Conservation (phyloP, 345 rosid species). For the Bruguiera gymnorhiza region DNA sequence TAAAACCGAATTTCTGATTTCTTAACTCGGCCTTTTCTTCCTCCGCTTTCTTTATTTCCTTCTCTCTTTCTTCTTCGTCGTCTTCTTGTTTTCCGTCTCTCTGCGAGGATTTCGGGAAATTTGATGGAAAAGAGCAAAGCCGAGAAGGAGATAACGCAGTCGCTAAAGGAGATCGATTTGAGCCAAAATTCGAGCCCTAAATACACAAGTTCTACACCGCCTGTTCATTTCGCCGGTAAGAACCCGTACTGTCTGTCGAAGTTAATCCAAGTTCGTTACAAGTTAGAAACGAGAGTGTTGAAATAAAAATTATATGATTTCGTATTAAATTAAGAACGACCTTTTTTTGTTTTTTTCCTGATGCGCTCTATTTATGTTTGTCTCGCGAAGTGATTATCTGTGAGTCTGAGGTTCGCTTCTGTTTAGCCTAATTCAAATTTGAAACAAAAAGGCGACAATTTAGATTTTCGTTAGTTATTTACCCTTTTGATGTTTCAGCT, state of each 20-base stretch:
- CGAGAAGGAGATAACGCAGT: constrained; percentile 22
- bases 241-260: neutral
- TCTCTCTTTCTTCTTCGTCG: neutral
- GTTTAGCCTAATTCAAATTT: too few relatives aligned
- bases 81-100: neutral
- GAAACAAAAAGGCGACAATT: too few relatives aligned
- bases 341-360: too few relatives aligned
- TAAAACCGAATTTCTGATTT: neutral
- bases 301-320: too few relatives aligned
- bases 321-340: too few relatives aligned
- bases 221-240: constrained; percentile 42
- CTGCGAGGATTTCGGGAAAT: neutral
- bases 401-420: too few relatives aligned
- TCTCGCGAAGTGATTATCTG: too few relatives aligned
- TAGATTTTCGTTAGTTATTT: too few relatives aligned
- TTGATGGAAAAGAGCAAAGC: constrained; percentile 42
- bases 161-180: constrained; percentile 44
- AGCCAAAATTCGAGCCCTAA: constrained; percentile 27
- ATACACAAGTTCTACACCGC: constrained; percentile 15
- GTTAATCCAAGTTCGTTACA: too few relatives aligned
- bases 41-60: neutral
- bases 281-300: too few relatives aligned
- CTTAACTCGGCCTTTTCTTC: neutral
- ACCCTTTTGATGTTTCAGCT: too few relatives aligned
- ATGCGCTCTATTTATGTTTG: too few relatives aligned